Evolutionary conservation across 805 yeast genomes (phyloP).

Genomic region (Candida caryicola): DNA sequence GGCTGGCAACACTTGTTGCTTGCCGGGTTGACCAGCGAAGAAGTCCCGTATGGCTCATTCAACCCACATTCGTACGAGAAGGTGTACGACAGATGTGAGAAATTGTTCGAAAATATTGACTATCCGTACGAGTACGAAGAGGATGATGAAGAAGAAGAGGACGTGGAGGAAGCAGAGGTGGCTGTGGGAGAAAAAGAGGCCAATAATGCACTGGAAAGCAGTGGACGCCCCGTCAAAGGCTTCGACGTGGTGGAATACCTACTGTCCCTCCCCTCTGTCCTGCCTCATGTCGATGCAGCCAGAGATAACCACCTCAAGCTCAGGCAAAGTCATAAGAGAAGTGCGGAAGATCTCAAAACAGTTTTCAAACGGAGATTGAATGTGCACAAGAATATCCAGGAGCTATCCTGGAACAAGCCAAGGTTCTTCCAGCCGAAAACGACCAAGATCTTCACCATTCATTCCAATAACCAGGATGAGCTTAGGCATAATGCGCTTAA

Average conservation of each 20-base stretch:
- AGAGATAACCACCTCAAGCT: constrained; percentile 1
- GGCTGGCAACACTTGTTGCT: constrained; percentile 32
- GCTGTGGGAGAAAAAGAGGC: constrained; percentile 6
- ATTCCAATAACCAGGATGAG: constrained; percentile 2
- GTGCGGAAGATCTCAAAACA: constrained; percentile 4
- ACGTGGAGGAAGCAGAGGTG: constrained; percentile 6
- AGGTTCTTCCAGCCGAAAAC: background rate
- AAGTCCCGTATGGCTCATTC: constrained; percentile 7
- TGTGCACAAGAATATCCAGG: constrained; percentile 1
- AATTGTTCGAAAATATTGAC: constrained; percentile 21
- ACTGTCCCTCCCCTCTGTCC: background rate
- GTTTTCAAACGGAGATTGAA: constrained; percentile 11
- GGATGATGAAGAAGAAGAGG: constrained; percentile 8
- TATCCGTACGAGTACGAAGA: constrained; percentile 29
- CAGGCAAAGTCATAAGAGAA: constrained; percentile 2
- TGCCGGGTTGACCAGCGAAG: constrained; percentile 18
- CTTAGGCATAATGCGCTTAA: constrained; percentile 8
- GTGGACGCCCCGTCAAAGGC: constrained; percentile 7
- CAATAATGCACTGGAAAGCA: constrained; percentile 6
- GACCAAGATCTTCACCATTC: background rate
- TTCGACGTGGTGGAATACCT: constrained; percentile 7
- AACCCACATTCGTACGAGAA: constrained; percentile 10
- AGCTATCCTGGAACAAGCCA: background rate
- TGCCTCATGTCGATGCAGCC: background rate
- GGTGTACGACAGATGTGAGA: constrained; percentile 23